Conservation (phyloP, 2,329 filamentous ascomycete genomes). For the Sclerotinia sclerotiorum region DNA sequence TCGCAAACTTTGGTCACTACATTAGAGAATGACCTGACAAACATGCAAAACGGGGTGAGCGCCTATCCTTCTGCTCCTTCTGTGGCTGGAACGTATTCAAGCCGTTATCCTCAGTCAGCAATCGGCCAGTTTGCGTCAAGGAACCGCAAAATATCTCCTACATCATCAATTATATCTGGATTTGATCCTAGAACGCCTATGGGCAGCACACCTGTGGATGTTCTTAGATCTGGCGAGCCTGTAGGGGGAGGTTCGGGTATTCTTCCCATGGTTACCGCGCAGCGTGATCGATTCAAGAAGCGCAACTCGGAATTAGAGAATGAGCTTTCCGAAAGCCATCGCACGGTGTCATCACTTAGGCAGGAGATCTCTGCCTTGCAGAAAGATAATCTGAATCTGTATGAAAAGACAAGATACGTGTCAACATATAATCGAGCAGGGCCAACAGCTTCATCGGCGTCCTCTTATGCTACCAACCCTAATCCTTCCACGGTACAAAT, state of each 20-base stretch:
- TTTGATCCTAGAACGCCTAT: constrained; percentile 68
- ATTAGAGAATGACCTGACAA: constrained; percentile 87
- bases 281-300: constrained; percentile 97
- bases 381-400: constrained; percentile 92
- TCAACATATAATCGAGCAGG: constrained; percentile 83
- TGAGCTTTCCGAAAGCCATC: constrained; percentile 82
- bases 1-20: constrained; percentile 82
- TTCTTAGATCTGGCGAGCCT: constrained; percentile 60
- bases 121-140: constrained; percentile 43
- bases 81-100: constrained; percentile 86
- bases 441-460: constrained; percentile 58
- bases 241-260: constrained; percentile 81
- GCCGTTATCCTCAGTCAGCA: constrained; percentile 72
- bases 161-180: constrained; percentile 97
- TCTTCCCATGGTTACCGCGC: constrained; percentile 95
- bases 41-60: constrained; percentile 81
- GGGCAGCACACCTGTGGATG: constrained; percentile 52
- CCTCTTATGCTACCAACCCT: constrained; percentile 67
- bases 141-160: constrained; percentile 77
- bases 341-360: constrained; percentile 77
- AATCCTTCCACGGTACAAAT: constrained; percentile 72
- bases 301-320: constrained; percentile 88
- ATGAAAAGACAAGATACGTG: constrained; percentile 96
- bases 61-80: constrained; percentile 87
- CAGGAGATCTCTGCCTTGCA: constrained; percentile 91